Evolutionary conservation across 2,329 filamentous ascomycete genomes (phyloP).

Genomic region (Trichoderma atrobrunneum): DNA sequence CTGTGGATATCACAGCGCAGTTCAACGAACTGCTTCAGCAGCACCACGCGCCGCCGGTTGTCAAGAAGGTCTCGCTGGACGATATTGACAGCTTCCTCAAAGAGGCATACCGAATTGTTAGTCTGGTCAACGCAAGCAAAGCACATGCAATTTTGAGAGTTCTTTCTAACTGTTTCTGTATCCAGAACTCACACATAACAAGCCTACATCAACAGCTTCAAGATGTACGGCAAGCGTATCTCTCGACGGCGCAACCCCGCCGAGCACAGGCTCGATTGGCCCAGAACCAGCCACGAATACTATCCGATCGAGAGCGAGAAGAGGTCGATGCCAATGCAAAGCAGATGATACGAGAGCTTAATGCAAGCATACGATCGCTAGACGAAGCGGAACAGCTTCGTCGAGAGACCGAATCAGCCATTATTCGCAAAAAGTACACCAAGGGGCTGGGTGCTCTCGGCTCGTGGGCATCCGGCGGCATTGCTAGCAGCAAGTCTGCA

Average conservation of each 20-base stretch:
- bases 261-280: conserved; percentile 48
- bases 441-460: conserved; percentile 62
- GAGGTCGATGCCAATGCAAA: conserved; percentile 86
- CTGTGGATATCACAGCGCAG: conserved; percentile 63
- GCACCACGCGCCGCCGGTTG: conserved; percentile 52
- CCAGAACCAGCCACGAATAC: conserved; percentile 49
- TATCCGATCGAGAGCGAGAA: conserved; percentile 81
- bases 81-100: conserved; percentile 83
- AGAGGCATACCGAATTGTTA: conserved; percentile 69
- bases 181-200: conserved; percentile 77
- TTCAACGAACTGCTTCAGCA: conserved; percentile 67
- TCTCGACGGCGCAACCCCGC: conserved; percentile 72
- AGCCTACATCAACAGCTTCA: conserved; percentile 77
- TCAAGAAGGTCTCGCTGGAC: conserved; percentile 43
- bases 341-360: conserved; percentile 78
- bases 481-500: conserved; percentile 47
- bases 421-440: conserved; percentile 69
- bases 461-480: conserved; percentile 63
- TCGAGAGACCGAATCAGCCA: conserved; percentile 67
- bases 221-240: conserved; percentile 83
- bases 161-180: not conserved
- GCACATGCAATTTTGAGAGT: not conserved
- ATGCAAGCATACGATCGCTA: conserved; percentile 74
- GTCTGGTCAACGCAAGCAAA: not conserved
- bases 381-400: conserved; percentile 80